Evolutionary conservation across 371 early-diverging fungal species (phyloP).

Genomic region (Choanephora cucurbitarum): DNA sequence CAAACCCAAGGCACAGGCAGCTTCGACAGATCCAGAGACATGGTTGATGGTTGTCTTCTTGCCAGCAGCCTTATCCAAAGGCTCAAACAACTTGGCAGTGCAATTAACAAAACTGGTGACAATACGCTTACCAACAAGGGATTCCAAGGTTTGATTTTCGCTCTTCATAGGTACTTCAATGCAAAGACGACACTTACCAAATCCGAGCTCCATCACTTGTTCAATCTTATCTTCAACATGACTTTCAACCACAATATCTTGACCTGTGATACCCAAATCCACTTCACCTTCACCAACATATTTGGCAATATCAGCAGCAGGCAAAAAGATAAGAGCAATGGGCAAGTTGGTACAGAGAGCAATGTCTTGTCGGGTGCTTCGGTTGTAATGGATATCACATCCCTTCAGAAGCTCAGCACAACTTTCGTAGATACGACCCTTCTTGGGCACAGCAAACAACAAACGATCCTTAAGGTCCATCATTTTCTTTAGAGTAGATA

Average conservation of each 20-base stretch:
- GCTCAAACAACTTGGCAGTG: slow-evolving; percentile 66
- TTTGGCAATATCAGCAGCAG: slow-evolving; percentile 93
- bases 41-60: slow-evolving; percentile 73
- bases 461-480: slow-evolving; percentile 73
- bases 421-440: slow-evolving; percentile 93
- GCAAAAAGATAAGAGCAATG: slow-evolving; percentile 91
- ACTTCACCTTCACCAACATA: slow-evolving; percentile 94
- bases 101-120: slow-evolving; percentile 89
- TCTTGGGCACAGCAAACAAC: slow-evolving; percentile 96
- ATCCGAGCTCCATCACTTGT: slow-evolving; percentile 78
- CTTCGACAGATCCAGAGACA: slow-evolving; percentile 93
- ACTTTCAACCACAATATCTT: slow-evolving; percentile 89
- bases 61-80: slow-evolving; percentile 65
- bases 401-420: slow-evolving; percentile 81
- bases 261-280: slow-evolving; percentile 97
- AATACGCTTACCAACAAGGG: slow-evolving; percentile 89
- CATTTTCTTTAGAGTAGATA: too few species aligned
- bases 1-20: slow-evolving; percentile 93
- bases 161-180: slow-evolving; percentile 76
- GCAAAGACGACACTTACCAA: slow-evolving; percentile 89
- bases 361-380: slow-evolving; percentile 93
- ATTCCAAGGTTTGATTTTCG: slow-evolving; percentile 51
- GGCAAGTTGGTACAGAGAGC: slow-evolving; percentile 93
- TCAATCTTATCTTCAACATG: slow-evolving; percentile 68
- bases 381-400: slow-evolving; percentile 92